These are phyloP conservation scores for Dactylellina drechsleri DNA, from an alignment of 2,329 filamentous ascomycete species.

Conservation along the genomic window DNA sequence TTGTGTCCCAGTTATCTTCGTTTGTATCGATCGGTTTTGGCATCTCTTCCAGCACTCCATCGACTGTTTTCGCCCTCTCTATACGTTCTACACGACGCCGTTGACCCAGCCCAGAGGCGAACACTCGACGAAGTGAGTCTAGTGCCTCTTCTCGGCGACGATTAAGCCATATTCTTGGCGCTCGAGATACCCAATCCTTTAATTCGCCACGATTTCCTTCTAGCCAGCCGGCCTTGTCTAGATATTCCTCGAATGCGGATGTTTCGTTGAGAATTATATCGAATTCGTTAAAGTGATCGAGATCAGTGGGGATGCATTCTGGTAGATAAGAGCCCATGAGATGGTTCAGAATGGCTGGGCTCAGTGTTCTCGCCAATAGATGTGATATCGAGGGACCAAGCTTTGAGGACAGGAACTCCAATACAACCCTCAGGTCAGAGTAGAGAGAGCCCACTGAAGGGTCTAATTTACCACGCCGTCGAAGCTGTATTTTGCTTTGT, in stretches of 20 bases:
- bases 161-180: constrained; percentile 83
- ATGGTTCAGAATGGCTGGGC: constrained; percentile 74
- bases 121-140: constrained; percentile 75
- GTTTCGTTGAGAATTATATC: constrained; percentile 75
- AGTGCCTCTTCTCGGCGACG: constrained; percentile 84
- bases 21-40: constrained; percentile 61
- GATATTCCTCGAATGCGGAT: constrained; percentile 70
- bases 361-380: constrained; percentile 74
- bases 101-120: constrained; percentile 74
- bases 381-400: constrained; percentile 66
- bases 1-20: constrained; percentile 64
- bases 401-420: constrained; percentile 66
- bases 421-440: constrained; percentile 63
- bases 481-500: constrained; percentile 33
- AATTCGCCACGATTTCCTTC: constrained; percentile 68
- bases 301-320: constrained; percentile 76
- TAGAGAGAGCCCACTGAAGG: constrained; percentile 61
- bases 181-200: constrained; percentile 80
- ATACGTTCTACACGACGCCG: constrained; percentile 80
- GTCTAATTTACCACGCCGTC: constrained; percentile 32
- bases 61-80: constrained; percentile 76
- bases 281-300: constrained; percentile 77
- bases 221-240: constrained; percentile 73
- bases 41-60: constrained; percentile 65
- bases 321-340: constrained; percentile 80